These are phyloP conservation scores for sunflower (Helianthus annuus) DNA, from an alignment of 129 eudicot species.

Conservation along the genomic window DNA sequence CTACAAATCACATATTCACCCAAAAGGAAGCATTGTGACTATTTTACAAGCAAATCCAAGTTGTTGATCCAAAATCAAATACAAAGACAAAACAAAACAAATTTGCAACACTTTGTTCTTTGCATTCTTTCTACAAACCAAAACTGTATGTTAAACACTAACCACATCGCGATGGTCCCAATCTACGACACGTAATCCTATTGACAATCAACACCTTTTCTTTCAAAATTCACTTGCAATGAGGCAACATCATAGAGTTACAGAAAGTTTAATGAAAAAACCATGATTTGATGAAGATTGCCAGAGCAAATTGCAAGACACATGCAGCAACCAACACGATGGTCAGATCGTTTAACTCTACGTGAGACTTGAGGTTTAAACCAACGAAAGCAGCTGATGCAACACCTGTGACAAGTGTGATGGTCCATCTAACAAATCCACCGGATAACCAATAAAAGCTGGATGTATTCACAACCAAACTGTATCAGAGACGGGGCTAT, in stretches of 20 bases:
- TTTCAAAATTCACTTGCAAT: slow-evolving; percentile 35
- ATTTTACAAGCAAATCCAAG: slow-evolving; percentile 37
- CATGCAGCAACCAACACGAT: slow-evolving; percentile 74
- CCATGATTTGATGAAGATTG: slow-evolving; percentile 90
- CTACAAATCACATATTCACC: slow-evolving; percentile 24
- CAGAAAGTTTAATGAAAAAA: slow-evolving; percentile 52
- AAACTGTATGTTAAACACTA: slow-evolving; percentile 27
- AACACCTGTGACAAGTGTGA: slow-evolving; percentile 67
- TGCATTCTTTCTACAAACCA: slow-evolving; percentile 34
- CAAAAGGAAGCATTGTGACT: slow-evolving; percentile 19
- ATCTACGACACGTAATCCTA: slow-evolving; percentile 29
- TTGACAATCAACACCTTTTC: slow-evolving; percentile 13
- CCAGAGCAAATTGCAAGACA: slow-evolving; percentile 69
- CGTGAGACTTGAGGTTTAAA: slow-evolving; percentile 69
- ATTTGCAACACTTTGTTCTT: slow-evolving; percentile 7
- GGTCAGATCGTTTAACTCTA: slow-evolving; percentile 61
- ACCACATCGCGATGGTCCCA: neutral
- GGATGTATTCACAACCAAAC: slow-evolving; percentile 27
- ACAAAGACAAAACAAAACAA: neutral
- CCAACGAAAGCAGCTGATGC: slow-evolving; percentile 88
- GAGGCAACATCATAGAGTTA: slow-evolving; percentile 21
- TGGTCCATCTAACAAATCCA: slow-evolving; percentile 78
- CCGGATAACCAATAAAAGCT: slow-evolving; percentile 78
- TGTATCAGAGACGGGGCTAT: neutral
- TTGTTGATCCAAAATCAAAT: slow-evolving; percentile 11